Base-by-base conservation (phyloP, 2,329 filamentous ascomycete genomes). In the Aspergillus sp. region DNA sequence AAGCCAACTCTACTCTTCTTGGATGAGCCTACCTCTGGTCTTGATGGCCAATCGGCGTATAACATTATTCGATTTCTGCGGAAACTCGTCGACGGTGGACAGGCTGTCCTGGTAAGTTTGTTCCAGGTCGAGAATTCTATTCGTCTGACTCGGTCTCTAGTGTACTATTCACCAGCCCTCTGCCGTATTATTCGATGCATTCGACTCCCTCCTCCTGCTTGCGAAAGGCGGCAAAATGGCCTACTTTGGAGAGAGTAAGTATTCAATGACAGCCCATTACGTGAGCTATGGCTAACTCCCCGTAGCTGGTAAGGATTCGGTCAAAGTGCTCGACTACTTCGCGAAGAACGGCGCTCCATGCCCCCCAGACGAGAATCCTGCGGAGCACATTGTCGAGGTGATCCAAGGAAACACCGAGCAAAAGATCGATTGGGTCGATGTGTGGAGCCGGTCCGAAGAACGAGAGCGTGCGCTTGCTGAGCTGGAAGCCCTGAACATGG, bases 111-210 rank as follows among this genome's bases (percentile, higher is more conserved):
- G 1, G 84, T 84, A 53, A 51, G 58, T 53, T 14, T 10, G 9
- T 41, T 9, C 1, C 17, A 4, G 5, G 21, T 23, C 21, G 23
- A 10, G 4, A 9, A 9, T 25, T 7, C 6, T 14, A 42, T n/a
- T 5, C 11, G 1, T 20, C 50, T 62, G 31, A 59, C 23, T 2
- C 5, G 2, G 17, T 21, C 6, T 38, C 5, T 16, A 70, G 66
- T 71, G 68, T 54, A 89, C 86, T 0, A 88, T 89, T 38, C 86
- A 89, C 59, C 86, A 89, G 66, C 87, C 87, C 0, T 87, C 84
- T 1, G 83, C 84, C 0, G 80, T 84, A 9, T 73, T 89, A 0
- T 88, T 89, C 49, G 78, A 83, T 7, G 78, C 86, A 29, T 89
- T 89, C 53, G 86, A 89, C 57, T 81, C 79, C 1, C 78, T 89